phyloP scores from a whole-genome alignment of 2,329 filamentous ascomycete species.

The Calonectria ilicicola region DNA sequence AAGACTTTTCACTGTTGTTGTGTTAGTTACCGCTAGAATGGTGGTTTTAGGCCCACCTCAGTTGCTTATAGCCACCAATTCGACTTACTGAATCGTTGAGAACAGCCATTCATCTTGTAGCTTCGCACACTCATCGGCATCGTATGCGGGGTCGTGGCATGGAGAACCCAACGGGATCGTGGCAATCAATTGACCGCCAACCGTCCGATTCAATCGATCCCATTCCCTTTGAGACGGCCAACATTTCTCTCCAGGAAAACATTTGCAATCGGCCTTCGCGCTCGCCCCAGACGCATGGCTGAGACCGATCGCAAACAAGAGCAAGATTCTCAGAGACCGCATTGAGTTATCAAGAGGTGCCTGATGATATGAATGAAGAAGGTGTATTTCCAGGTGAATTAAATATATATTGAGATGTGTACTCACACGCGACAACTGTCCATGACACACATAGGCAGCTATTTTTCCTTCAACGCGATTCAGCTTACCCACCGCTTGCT shows the following conservation, averaged over 20 bases:
- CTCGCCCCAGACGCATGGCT: background rate
- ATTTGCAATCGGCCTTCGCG: conserved; percentile 16
- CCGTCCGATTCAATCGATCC: conserved; percentile 62
- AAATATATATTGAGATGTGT: background rate
- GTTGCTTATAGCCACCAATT: background rate
- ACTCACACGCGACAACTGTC: background rate
- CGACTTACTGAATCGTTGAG: conserved; percentile 50
- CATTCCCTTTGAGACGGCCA: conserved; percentile 64
- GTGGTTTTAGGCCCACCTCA: background rate
- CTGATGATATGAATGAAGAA: too few species aligned
- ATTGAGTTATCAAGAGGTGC: too few species aligned
- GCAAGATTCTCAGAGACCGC: background rate
- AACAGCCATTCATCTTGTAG: conserved; percentile 51
- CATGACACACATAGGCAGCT: too few species aligned
- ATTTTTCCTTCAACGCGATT: background rate
- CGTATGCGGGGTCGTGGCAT: conserved; percentile 63
- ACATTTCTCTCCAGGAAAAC: conserved; percentile 42
- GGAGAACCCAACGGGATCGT: conserved; percentile 64
- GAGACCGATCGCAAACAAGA: background rate
- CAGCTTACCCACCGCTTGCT: background rate
- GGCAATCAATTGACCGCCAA: conserved; percentile 63
- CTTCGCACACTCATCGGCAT: conserved; percentile 55
- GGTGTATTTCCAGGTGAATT: background rate
- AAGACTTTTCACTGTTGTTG: conserved; percentile 45
- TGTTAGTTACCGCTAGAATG: background rate